phyloP scores from a whole-genome alignment of 768 basidiomycete species.

The Gloeophyllum trabeum region DNA sequence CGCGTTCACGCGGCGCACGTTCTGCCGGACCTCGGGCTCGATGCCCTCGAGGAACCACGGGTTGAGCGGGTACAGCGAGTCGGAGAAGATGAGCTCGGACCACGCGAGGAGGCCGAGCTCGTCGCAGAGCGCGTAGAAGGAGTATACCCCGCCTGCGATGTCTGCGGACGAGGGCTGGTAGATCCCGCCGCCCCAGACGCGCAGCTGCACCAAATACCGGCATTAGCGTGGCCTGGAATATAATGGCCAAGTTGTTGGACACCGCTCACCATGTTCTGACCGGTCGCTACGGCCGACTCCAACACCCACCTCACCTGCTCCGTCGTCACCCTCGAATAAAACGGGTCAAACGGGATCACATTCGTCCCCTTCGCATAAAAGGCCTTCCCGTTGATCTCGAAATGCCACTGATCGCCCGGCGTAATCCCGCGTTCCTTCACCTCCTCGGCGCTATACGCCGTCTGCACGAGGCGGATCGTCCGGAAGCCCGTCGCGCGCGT shows the following conservation, averaged over 20 bases:
- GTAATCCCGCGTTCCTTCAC: conserved; percentile 35
- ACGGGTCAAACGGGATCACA: conserved; percentile 51
- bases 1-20: conserved; percentile 40
- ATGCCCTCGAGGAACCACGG: conserved; percentile 37
- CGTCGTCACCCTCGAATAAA: conserved; percentile 38
- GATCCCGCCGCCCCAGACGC: conserved; percentile 51
- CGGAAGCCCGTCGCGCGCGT: conserved; percentile 43
- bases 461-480: conserved; percentile 42
- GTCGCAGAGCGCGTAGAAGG: conserved; percentile 47
- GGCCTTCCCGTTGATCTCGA: conserved; percentile 43
- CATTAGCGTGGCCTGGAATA: no score
- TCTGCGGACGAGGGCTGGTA: conserved; percentile 32
- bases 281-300: conserved; percentile 40
- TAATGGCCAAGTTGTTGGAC: no score
- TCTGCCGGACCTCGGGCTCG: conserved; percentile 45
- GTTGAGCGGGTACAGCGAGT: conserved; percentile 43
- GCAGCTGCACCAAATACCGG: conserved; percentile 24
- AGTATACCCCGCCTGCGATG: conserved; percentile 29
- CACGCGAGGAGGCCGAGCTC: conserved; percentile 50
- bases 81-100: conserved; percentile 54
- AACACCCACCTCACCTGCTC: conserved; percentile 43
- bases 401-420: conserved; percentile 52
- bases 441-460: conserved; percentile 32
- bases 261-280: conserved; percentile 49
- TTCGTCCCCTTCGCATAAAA: conserved; percentile 48